Evolutionary conservation across 2,329 filamentous ascomycete genomes (phyloP).

Genomic region (Ceratocystis ficicola): DNA sequence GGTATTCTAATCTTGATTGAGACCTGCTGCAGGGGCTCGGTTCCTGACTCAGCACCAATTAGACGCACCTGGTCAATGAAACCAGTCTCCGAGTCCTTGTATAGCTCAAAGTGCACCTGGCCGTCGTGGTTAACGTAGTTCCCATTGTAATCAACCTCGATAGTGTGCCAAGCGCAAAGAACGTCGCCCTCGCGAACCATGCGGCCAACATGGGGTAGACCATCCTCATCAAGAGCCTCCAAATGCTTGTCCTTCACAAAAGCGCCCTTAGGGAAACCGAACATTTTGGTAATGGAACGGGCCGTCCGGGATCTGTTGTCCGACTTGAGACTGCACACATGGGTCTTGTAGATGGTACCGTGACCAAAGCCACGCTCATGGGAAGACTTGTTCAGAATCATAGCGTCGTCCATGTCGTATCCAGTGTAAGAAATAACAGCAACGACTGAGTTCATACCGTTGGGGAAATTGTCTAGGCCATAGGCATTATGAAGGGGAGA

Average conservation of each 20-base stretch:
- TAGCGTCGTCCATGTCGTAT: slow-evolving; percentile 99
- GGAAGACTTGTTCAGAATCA: slow-evolving; percentile 97
- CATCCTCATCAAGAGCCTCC: slow-evolving; percentile 70
- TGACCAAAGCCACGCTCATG: slow-evolving; percentile 93
- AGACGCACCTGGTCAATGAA: slow-evolving; percentile 89
- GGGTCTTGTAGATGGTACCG: slow-evolving; percentile 95
- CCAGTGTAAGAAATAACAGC: slow-evolving; percentile 98
- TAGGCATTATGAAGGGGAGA: slow-evolving; percentile 91
- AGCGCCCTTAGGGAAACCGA: slow-evolving; percentile 76
- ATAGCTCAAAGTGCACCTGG: slow-evolving; percentile 76
- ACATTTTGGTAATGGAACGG: slow-evolving; percentile 65
- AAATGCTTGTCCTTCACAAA: slow-evolving; percentile 59
- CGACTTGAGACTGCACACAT: slow-evolving; percentile 76
- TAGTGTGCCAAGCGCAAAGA: slow-evolving; percentile 80
- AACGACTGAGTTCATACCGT: slow-evolving; percentile 88
- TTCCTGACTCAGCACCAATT: slow-evolving; percentile 72
- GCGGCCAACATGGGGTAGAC: slow-evolving; percentile 68
- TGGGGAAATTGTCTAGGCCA: slow-evolving; percentile 95
- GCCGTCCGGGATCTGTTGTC: slow-evolving; percentile 55
- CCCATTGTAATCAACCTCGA: slow-evolving; percentile 65
- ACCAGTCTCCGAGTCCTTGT: slow-evolving; percentile 80
- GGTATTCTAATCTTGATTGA: slow-evolving; percentile 90
- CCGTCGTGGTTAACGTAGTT: slow-evolving; percentile 77
- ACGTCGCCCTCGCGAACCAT: slow-evolving; percentile 69
- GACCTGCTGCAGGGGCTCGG: slow-evolving; percentile 73